Percentiles rank a stretch among this genome's conserved stretches.
These are phyloP conservation scores for Pseudopyrenochaeta lycopersici DNA, from an alignment of 2,329 filamentous ascomycete genomes.

Conservation along the genomic window DNA sequence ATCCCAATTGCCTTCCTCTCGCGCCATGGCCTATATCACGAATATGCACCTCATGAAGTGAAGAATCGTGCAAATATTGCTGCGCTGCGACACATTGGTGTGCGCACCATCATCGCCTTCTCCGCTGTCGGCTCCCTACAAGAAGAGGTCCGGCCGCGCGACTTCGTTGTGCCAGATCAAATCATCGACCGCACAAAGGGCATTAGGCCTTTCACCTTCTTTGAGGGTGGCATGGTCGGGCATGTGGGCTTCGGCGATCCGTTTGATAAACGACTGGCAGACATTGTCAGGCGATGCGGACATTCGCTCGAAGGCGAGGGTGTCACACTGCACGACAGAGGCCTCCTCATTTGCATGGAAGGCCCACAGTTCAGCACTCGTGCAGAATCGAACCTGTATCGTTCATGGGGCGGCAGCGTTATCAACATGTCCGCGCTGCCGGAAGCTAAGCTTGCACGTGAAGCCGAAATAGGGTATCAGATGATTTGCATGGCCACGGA, in stretches of 20 bases:
- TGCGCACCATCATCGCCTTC: constrained; percentile 92
- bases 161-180: constrained; percentile 97
- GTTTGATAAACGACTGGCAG: constrained; percentile 81
- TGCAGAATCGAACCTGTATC: constrained; percentile 95
- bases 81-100: constrained; percentile 90
- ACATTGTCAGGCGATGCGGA: constrained; percentile 81
- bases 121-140: constrained; percentile 91
- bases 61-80: constrained; percentile 95
- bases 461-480: constrained; percentile 96
- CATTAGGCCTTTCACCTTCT: constrained; percentile 93
- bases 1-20: constrained; percentile 87
- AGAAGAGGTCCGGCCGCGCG: constrained; percentile 92
- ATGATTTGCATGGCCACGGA: constrained; percentile 99
- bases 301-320: constrained; percentile 81
- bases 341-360: constrained; percentile 94
- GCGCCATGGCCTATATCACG: constrained; percentile 88
- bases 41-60: constrained; percentile 94
- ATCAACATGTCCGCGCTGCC: constrained; percentile 99
- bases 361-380: constrained; percentile 98
- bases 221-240: constrained; percentile 88
- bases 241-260: constrained; percentile 97
- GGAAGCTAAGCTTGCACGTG: constrained; percentile 93
- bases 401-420: constrained; percentile 88
- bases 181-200: constrained; percentile 98
- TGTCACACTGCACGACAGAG: constrained; percentile 82